Evolutionary conservation across 2,329 filamentous ascomycete genomes (phyloP).

Genomic region (Penicillium occitanis): DNA sequence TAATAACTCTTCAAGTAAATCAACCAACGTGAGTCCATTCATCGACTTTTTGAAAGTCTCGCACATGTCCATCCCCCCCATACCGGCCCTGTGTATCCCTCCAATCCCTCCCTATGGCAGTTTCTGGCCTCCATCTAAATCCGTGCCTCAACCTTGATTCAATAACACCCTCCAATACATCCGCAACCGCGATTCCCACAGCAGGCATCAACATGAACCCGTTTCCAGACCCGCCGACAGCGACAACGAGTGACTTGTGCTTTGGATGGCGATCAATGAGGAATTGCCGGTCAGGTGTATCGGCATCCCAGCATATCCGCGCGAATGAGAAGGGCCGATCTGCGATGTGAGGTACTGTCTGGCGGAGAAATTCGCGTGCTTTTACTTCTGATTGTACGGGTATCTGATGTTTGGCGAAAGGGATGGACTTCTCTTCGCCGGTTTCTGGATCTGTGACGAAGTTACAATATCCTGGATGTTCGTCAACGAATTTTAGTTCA

Average conservation of each 20-base stretch:
- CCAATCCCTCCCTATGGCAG: slow-evolving; percentile 39
- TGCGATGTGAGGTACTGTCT: slow-evolving; percentile 55
- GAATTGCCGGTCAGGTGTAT: slow-evolving; percentile 56
- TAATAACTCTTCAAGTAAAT: too few relatives aligned
- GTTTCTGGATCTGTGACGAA: slow-evolving; percentile 32
- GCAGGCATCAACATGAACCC: slow-evolving; percentile 55
- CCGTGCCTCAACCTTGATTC: slow-evolving; percentile 42
- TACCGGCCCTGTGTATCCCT: slow-evolving; percentile 52
- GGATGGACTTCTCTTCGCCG: slow-evolving; percentile 34
- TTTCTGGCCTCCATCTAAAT: slow-evolving; percentile 55
- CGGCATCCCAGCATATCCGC: slow-evolving; percentile 58
- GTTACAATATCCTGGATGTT: slow-evolving; percentile 59
- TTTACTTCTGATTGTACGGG: slow-evolving; percentile 50
- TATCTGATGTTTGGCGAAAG: slow-evolving; percentile 46
- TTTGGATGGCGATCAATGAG: slow-evolving; percentile 53
- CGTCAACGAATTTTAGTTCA: slow-evolving; percentile 48
- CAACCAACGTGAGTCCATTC: slow-evolving; percentile 12
- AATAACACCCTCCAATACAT: slow-evolving; percentile 49
- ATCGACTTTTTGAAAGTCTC: slow-evolving; percentile 14
- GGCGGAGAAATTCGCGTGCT: slow-evolving; percentile 50
- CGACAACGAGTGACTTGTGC: slow-evolving; percentile 46
- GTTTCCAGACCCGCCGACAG: slow-evolving; percentile 52
- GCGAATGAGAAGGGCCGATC: slow-evolving; percentile 53
- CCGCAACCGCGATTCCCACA: slow-evolving; percentile 51
- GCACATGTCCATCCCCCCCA: slow-evolving; percentile 26